These are phyloP conservation scores for Cordyceps cicadae DNA, from an alignment of 2,329 filamentous ascomycete species.

Conservation along the genomic window DNA sequence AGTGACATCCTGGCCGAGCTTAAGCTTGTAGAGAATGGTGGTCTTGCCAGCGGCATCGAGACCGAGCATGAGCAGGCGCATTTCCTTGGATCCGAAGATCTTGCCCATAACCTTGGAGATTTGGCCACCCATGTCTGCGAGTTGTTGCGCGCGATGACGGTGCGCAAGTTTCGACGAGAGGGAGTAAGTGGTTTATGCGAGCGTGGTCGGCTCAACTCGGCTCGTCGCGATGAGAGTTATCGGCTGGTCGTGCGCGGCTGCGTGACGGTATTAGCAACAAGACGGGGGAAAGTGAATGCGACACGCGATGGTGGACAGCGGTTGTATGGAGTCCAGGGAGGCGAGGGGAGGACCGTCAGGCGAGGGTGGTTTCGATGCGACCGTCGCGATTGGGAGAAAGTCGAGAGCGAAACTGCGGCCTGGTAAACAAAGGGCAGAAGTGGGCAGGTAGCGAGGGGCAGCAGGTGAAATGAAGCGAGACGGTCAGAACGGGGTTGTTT, in stretches of 20 bases:
- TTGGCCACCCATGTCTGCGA: conserved; percentile 73
- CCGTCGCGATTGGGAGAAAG: neutral
- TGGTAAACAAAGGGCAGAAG: neutral
- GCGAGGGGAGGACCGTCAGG: neutral
- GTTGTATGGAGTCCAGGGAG: neutral
- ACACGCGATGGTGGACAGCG: no score
- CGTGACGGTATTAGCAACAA: neutral
- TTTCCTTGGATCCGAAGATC: conserved; percentile 98
- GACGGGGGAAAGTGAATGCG: neutral
- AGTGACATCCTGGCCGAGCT: conserved; percentile 95
- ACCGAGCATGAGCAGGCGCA: conserved; percentile 96
- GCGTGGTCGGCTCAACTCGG: neutral
- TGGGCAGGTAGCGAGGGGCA: conserved; percentile 10
- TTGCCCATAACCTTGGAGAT: conserved; percentile 96
- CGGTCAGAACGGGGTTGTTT: neutral
- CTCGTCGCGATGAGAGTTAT: neutral
- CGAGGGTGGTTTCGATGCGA: neutral
- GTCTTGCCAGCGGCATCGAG: conserved; percentile 98
- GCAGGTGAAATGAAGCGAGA: conserved; percentile 2
- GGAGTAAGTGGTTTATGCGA: neutral
- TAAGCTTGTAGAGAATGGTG: conserved; percentile 97
- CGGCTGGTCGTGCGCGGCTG: neutral
- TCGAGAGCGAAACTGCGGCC: neutral
- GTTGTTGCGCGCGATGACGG: conserved; percentile 5
- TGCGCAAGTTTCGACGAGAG: conserved; percentile 1